These are phyloP conservation scores for Spathaspora boniae DNA, from an alignment of 805 yeast species.

Conservation along the genomic window DNA sequence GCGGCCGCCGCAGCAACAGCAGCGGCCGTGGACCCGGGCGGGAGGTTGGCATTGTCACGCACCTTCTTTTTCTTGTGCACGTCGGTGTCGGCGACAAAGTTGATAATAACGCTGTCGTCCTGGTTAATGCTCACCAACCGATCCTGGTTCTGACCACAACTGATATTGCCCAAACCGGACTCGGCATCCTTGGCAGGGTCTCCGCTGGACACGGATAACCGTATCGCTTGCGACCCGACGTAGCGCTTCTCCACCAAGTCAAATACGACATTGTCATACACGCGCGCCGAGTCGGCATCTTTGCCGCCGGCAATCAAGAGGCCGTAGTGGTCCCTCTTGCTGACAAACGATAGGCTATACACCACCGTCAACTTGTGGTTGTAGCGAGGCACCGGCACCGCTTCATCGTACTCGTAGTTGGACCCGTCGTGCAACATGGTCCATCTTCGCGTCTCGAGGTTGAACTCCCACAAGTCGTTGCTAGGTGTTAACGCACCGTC, in stretches of 20 bases:
- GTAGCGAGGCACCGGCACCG: slow-evolving; percentile 41
- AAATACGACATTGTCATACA: slow-evolving; percentile 36
- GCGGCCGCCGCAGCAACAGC: too few species aligned
- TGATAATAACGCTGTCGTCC: slow-evolving; percentile 31
- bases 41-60: too few species aligned
- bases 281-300: slow-evolving; percentile 28
- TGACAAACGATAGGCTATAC: slow-evolving; percentile 33
- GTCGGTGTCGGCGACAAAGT: slow-evolving; percentile 23
- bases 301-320: slow-evolving; percentile 54
- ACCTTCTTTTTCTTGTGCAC: not conserved
- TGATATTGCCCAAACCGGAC: slow-evolving; percentile 12
- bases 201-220: slow-evolving; percentile 14
- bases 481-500: slow-evolving; percentile 32
- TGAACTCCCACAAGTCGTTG: slow-evolving; percentile 70
- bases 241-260: slow-evolving; percentile 42
- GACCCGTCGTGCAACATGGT: slow-evolving; percentile 38
- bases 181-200: slow-evolving; percentile 11
- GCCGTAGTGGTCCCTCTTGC: slow-evolving; percentile 43
- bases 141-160: slow-evolving; percentile 13
- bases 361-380: slow-evolving; percentile 50
- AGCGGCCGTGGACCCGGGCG: too few species aligned
- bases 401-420: slow-evolving; percentile 15
- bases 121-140: slow-evolving; percentile 27
- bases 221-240: slow-evolving; percentile 19
- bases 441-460: slow-evolving; percentile 54